These are phyloP conservation scores for Venustampulla echinocandica DNA, from an alignment of 495 filamentous ascomycete species.

Conservation along the genomic window DNA sequence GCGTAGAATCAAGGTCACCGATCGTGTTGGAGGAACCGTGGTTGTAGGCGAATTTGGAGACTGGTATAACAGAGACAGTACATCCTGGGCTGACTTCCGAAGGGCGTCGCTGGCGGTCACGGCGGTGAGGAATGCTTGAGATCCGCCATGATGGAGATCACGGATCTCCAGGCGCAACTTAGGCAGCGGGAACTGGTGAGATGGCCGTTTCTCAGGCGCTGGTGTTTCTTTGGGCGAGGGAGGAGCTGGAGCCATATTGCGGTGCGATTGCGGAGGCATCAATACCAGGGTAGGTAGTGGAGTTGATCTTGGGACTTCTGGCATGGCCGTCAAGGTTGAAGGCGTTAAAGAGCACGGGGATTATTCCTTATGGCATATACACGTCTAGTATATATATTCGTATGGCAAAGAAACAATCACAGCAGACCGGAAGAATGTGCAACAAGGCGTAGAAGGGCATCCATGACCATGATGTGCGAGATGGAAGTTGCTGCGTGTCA, in stretches of 20 bases:
- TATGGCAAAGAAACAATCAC: too few relatives aligned
- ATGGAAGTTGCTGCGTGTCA: too few relatives aligned
- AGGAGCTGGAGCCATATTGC: conserved; percentile 4
- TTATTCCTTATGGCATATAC: too few relatives aligned
- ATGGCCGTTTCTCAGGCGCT: not conserved
- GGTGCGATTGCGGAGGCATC: conserved; percentile 13
- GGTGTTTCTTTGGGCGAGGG: not conserved
- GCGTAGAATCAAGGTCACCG: conserved; percentile 79
- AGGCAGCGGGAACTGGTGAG: conserved; percentile 36
- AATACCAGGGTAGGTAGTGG: conserved; percentile 27
- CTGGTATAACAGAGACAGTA: conserved; percentile 56
- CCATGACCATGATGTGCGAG: too few relatives aligned
- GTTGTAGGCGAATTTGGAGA: conserved; percentile 32
- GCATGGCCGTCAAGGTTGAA: conserved; percentile 19
- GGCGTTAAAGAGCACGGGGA: too few relatives aligned
- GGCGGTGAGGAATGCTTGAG: conserved; percentile 51
- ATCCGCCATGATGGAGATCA: conserved; percentile 58
- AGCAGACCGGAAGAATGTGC: too few relatives aligned
- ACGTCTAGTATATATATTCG: too few relatives aligned
- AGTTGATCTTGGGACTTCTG: conserved; percentile 24
- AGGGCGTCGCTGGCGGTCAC: conserved; percentile 52
- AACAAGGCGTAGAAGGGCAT: too few relatives aligned
- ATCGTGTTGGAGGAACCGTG: conserved; percentile 46
- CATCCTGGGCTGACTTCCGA: conserved; percentile 49
- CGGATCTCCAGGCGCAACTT: conserved; percentile 63